Evolutionary conservation across 805 yeast genomes (phyloP), one percentile per base, ranked within the genome.

Genomic region (Wickerhamiella alocasiicola): DNA sequence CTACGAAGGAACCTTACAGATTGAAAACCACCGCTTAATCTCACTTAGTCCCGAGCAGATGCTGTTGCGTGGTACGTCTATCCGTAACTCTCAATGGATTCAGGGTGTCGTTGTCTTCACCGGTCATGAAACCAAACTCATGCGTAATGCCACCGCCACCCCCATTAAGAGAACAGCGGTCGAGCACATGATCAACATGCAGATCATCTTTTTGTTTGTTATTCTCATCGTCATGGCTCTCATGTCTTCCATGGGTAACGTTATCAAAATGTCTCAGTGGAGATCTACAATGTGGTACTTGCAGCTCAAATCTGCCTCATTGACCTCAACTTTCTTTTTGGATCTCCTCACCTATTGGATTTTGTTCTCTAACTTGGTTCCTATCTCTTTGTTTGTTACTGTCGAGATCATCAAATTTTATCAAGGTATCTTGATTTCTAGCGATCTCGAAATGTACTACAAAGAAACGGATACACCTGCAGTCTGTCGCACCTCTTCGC

Each of bases 71-170:
- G 99, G 99, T 46, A 98, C 99, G 4, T 84, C 91, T 3, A 66
- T 91, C 47, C 71, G 96, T 60, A 91, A 91, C 55, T 93, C 99
- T 0, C 81, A 77, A 31, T 91, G 95, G 96, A 75, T 91, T 31
- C 82, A 82, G 52, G 99, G 98, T 17, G 68, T 84, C 39, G 96
- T 83, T 2, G 74, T 91, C 1, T 91, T 88, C 58, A 91, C 99
- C 0, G 99, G 99, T 16, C 99, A 93, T 58, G 98, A 91, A 62
- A 91, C 99, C 0, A 91, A 91, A 55, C 68, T 91, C 49, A 88
- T 91, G 97, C 75, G 98, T 57, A 91, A 91, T 63, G 98, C 99
- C 15, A 87, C 97, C 2, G 96, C 98, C 1, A 78, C 99, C 2
- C 99, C 99, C 9, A 93, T 91, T 54, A 91, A 91, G 58, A 72